Evolutionary conservation across 2,329 filamentous ascomycete species (phyloP).

Genomic region (Talaromyces piceae): DNA sequence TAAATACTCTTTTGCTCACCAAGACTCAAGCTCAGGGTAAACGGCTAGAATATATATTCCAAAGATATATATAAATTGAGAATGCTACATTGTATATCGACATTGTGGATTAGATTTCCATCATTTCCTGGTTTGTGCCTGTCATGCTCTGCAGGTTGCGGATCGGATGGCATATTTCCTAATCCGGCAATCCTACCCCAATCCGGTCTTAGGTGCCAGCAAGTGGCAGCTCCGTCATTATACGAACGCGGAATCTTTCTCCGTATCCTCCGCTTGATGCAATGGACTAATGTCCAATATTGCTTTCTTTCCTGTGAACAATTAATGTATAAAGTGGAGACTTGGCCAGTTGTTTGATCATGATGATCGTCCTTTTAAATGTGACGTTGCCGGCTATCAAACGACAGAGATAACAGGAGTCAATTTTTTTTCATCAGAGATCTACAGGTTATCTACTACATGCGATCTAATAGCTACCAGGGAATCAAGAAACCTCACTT

Average conservation of each 20-base stretch:
- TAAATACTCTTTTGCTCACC: background rate
- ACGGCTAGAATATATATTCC: background rate
- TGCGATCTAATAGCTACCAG: background rate
- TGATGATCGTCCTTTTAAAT: background rate
- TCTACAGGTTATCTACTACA: too few species aligned
- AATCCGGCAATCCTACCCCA: background rate
- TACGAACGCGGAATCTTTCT: background rate
- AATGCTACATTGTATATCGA: background rate
- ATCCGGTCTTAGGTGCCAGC: background rate
- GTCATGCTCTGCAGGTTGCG: background rate
- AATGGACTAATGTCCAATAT: background rate
- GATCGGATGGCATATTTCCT: background rate
- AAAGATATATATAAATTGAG: background rate
- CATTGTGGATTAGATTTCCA: background rate
- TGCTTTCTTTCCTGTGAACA: background rate
- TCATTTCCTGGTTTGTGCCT: background rate
- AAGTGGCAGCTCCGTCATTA: background rate
- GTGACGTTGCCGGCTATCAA: background rate
- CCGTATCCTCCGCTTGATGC: background rate
- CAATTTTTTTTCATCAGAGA: too few species aligned
- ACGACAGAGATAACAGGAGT: too few species aligned
- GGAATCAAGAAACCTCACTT: background rate
- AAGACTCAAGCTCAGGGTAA: background rate
- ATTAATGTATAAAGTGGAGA: background rate
- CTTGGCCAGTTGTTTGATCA: background rate